These are phyloP conservation scores for Alternaria sp. DNA, from an alignment of 2,329 filamentous ascomycete species.

Conservation along the genomic window DNA sequence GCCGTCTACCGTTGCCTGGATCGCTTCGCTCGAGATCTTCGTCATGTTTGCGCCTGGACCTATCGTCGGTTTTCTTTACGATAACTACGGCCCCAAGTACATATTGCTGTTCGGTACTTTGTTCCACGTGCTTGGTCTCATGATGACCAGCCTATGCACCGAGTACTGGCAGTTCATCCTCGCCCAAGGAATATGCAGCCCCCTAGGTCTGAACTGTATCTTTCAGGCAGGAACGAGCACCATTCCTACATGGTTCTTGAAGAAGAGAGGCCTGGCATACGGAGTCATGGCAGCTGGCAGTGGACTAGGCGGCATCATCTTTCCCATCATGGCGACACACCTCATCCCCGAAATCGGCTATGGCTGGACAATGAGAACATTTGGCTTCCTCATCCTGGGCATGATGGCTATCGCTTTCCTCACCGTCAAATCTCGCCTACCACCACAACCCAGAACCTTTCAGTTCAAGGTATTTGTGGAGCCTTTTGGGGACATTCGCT, in stretches of 20 bases:
- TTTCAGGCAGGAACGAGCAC: constrained; percentile 58
- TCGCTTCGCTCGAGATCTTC: constrained; percentile 53
- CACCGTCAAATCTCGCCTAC: constrained; percentile 60
- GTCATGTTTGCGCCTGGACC: constrained; percentile 63
- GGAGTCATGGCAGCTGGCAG: constrained; percentile 59
- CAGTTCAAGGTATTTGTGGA: constrained; percentile 34
- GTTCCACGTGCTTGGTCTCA: constrained; percentile 66
- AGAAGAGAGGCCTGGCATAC: constrained; percentile 56
- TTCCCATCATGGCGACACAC: constrained; percentile 66
- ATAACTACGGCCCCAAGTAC: constrained; percentile 66
- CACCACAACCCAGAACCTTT: constrained; percentile 48
- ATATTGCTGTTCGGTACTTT: constrained; percentile 61
- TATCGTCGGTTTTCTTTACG: constrained; percentile 68
- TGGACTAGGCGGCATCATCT: constrained; percentile 62
- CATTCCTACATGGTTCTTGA: constrained; percentile 57
- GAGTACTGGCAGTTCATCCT: constrained; percentile 64
- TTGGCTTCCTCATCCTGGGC: constrained; percentile 66
- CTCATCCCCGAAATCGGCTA: constrained; percentile 63
- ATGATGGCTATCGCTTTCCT: constrained; percentile 61
- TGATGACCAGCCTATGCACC: constrained; percentile 67
- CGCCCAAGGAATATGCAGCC: constrained; percentile 60
- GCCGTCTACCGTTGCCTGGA: constrained; percentile 55
- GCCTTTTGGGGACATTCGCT: constrained; percentile 53
- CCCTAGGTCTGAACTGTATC: constrained; percentile 61
- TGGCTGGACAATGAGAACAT: constrained; percentile 64